Base-by-base conservation (phyloP, 208 protist species). In the Leishmania major region DNA sequence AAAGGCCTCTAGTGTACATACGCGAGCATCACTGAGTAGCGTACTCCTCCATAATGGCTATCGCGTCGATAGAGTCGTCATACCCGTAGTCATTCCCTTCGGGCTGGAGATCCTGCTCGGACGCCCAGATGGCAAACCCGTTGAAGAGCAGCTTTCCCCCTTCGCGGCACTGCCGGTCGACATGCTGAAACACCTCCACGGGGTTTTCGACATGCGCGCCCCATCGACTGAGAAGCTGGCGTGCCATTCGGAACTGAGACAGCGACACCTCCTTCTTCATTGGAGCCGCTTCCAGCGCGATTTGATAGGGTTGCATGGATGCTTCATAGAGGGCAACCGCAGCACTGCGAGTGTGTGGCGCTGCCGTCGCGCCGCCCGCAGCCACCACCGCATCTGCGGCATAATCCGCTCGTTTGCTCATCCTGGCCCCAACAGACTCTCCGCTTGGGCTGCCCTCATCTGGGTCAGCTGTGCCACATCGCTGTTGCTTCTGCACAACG, bases 101-200 rank as follows among this genome's bases (percentile, higher is more conserved):
- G 1, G 91, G 91, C 3, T 76, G 81, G 40, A 94, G 81, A 55
- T 88, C 84, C 71, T 85, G 87, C 78, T 89, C 64, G 13, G 88
- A 91, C 1, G 91, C 91, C 89, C 89, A 94, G 25, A 88, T 88
- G 64, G 84, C 87, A 77, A 94, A 94, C 4, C 53, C 85, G 13
- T 85, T 84, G 82, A 94, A 94, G 62, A 87, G 80, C 81, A 94
- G 85, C 17, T 37, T 69, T 6, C 77, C 84, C 31, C 73, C 64
- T 53, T 83, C 79, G 7, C 72, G 59, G 78, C 84, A 86, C 31
- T 80, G 79, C 37, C 55, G 78, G 72, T 84, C 82, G 79, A 91
- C 57, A 31, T 57, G n/a, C 31, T 78, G 51, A 57, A 90, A 93
- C 37, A 85, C 81, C 25, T 84, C 73, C 83, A 80, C 80, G 17